These are phyloP conservation scores for Rhodamnia rubescens DNA, from an alignment of 345 rosid genomes.

Conservation along the genomic window DNA sequence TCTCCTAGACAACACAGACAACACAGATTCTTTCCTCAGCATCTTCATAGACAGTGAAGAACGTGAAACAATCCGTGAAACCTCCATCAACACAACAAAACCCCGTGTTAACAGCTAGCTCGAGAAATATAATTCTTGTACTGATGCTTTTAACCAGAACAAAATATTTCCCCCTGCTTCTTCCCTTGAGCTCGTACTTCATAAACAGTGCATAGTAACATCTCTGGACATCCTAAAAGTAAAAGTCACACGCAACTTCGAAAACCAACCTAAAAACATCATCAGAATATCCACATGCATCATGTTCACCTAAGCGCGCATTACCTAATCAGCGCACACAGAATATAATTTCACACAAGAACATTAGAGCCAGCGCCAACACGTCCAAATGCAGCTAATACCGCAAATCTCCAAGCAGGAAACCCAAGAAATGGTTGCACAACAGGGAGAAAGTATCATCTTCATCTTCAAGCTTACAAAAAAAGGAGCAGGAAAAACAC, in stretches of 20 bases:
- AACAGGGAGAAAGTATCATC: neutral
- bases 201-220: neutral
- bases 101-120: neutral
- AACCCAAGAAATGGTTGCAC: neutral
- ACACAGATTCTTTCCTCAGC: neutral
- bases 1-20: constrained; percentile 16
- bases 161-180: neutral
- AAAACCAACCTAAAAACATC: neutral
- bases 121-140: neutral
- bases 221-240: neutral
- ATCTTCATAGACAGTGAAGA: neutral
- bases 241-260: neutral
- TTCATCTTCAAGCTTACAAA: neutral
- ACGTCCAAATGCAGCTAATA: neutral
- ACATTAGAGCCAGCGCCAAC: neutral
- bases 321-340: neutral
- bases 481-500: neutral
- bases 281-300: neutral
- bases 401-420: neutral
- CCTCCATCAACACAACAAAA: neutral
- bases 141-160: neutral
- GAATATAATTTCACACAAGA: neutral
- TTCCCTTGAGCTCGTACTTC: neutral
- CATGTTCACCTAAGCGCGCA: neutral
- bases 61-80: neutral